Evolutionary conservation across 495 filamentous ascomycete genomes (phyloP).

Genomic region (Friedmanniomyces endolithicus): DNA sequence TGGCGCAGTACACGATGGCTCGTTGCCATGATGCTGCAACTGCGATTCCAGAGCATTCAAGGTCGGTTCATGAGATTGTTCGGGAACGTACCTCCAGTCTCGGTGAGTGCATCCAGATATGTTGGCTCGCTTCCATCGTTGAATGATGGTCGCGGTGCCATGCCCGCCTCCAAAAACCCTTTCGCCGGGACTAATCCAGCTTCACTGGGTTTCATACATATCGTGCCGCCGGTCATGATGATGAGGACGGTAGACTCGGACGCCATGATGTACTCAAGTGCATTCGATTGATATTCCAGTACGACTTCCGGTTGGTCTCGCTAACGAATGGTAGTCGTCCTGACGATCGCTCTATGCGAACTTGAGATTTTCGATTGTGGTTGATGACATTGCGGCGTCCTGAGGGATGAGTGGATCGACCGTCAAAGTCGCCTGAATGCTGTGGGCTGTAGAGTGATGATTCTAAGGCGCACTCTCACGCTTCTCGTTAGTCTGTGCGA

Average conservation of each 20-base stretch:
- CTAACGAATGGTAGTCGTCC: too few relatives aligned
- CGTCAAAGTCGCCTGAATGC: too few relatives aligned
- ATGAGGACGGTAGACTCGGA: slow-evolving; percentile 8
- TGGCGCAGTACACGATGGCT: background rate
- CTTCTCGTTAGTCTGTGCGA: too few relatives aligned
- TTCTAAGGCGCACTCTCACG: too few relatives aligned
- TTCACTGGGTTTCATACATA: slow-evolving; percentile 66
- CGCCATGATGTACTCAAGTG: background rate
- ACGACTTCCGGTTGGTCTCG: too few relatives aligned
- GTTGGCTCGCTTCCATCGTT: slow-evolving; percentile 64
- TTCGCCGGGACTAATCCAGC: slow-evolving; percentile 38
- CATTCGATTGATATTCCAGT: too few relatives aligned
- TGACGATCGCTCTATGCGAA: too few relatives aligned
- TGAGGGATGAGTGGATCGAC: too few relatives aligned
- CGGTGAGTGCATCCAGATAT: slow-evolving; percentile 42
- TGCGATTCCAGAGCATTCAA: background rate
- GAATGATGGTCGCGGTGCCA: slow-evolving; percentile 75
- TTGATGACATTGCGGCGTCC: too few relatives aligned
- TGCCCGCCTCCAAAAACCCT: slow-evolving; percentile 71
- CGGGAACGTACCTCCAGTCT: slow-evolving; percentile 30
- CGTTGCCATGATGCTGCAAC: background rate
- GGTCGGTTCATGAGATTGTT: too few relatives aligned
- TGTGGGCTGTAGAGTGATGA: too few relatives aligned
- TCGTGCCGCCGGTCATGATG: slow-evolving; percentile 55
- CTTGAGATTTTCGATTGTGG: too few relatives aligned